Conservation (phyloP, 345 rosid genomes). For the Gossypium anomalum region DNA sequence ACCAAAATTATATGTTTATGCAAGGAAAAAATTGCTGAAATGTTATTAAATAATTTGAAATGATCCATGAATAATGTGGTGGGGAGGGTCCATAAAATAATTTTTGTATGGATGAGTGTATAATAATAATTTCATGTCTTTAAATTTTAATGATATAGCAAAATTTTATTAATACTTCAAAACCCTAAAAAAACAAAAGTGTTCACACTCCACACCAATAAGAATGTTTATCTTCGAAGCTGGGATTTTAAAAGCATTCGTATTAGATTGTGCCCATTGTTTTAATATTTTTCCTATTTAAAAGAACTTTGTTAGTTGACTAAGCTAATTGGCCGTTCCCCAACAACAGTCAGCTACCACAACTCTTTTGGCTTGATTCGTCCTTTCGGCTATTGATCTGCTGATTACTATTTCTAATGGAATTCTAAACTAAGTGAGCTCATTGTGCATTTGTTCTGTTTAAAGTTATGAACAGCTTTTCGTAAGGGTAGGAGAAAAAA, state of each 20-base stretch:
- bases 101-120: too few species aligned
- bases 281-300: not conserved
- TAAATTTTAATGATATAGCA: too few species aligned
- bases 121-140: too few species aligned
- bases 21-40: too few species aligned
- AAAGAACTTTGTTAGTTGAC: constrained; percentile 19
- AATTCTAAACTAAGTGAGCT: not conserved
- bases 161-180: too few species aligned
- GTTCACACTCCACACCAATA: too few species aligned
- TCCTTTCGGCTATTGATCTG: constrained; percentile 7
- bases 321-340: constrained; percentile 26
- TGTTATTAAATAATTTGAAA: too few species aligned
- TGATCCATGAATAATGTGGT: too few species aligned
- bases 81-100: too few species aligned
- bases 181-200: too few species aligned
- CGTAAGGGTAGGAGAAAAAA: not conserved
- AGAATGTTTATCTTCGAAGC: too few species aligned
- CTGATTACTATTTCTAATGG: constrained; percentile 7
- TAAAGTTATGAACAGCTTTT: not conserved
- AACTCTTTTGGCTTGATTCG: constrained; percentile 26
- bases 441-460: not conserved
- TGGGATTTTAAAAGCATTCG: not conserved
- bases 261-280: not conserved
- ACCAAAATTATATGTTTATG: too few species aligned
- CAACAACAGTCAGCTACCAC: constrained; percentile 11